These are phyloP conservation scores for Aspergillus affinis DNA, from an alignment of 495 filamentous ascomycete genomes.

Conservation along the genomic window DNA sequence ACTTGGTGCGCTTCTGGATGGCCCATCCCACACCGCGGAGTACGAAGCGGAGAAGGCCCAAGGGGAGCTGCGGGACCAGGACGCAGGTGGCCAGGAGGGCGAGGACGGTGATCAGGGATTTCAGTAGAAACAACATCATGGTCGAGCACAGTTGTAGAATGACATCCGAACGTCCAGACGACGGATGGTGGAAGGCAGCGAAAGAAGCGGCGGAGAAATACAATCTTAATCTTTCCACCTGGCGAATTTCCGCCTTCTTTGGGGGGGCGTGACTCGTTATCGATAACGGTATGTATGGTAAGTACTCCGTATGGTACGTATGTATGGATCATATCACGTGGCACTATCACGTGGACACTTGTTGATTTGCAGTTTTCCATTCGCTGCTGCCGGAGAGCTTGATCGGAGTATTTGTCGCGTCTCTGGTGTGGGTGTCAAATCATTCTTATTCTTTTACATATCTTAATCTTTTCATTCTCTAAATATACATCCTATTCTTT, in stretches of 20 bases:
- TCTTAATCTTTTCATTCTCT: background rate
- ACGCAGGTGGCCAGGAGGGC: slow-evolving; percentile 36
- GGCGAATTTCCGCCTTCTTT: background rate
- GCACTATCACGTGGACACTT: background rate
- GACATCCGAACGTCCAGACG: slow-evolving; percentile 4
- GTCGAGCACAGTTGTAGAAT: slow-evolving; percentile 10
- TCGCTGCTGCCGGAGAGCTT: background rate
- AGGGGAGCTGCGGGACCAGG: slow-evolving; percentile 38
- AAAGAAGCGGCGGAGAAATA: slow-evolving; percentile 6
- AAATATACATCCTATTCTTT: background rate
- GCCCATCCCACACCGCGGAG: slow-evolving; percentile 60
- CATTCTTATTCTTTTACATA: background rate
- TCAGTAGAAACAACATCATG: slow-evolving; percentile 42
- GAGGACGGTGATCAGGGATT: slow-evolving; percentile 33
- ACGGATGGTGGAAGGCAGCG: background rate
- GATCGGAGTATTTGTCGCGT: no score
- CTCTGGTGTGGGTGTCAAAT: background rate
- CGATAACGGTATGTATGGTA: background rate
- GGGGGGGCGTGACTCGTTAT: background rate
- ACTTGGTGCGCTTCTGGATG: slow-evolving; percentile 64
- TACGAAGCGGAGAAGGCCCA: slow-evolving; percentile 35
- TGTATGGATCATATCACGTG: background rate
- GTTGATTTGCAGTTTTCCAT: background rate
- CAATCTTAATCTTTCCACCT: background rate
- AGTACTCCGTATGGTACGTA: background rate